Conservation (phyloP, 78 protist genomes). For the Dictyostelium intermedium region DNA sequence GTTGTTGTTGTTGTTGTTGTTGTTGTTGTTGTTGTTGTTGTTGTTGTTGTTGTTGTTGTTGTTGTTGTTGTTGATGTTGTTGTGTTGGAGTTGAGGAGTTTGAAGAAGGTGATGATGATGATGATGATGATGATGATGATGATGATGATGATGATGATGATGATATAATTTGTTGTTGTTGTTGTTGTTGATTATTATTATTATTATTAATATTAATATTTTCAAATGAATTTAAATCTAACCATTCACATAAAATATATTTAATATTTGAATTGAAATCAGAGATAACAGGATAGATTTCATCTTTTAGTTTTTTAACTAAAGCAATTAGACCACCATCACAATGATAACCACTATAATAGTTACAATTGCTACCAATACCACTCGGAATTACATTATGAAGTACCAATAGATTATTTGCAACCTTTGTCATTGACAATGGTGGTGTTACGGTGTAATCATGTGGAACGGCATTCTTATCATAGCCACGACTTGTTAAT, state of each 20-base stretch:
- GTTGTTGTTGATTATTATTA: background rate
- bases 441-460: constrained; percentile 55
- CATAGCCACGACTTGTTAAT: background rate
- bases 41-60: background rate
- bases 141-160: background rate
- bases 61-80: background rate
- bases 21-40: background rate
- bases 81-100: background rate
- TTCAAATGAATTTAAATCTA: background rate
- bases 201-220: too few species aligned
- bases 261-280: constrained; percentile 25
- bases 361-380: background rate
- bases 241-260: constrained; percentile 33
- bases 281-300: constrained; percentile 39
- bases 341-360: background rate
- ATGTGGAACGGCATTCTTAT: constrained; percentile 32
- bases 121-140: background rate
- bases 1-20: background rate
- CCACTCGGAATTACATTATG: constrained; percentile 38
- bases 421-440: background rate
- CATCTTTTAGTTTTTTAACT: constrained; percentile 8
- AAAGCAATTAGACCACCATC: background rate
- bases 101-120: background rate
- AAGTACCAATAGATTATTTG: constrained; percentile 22
- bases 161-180: background rate